phyloP scores from a whole-genome alignment of 1,284 basidiomycete species.

The Sporisorium scitamineum region DNA sequence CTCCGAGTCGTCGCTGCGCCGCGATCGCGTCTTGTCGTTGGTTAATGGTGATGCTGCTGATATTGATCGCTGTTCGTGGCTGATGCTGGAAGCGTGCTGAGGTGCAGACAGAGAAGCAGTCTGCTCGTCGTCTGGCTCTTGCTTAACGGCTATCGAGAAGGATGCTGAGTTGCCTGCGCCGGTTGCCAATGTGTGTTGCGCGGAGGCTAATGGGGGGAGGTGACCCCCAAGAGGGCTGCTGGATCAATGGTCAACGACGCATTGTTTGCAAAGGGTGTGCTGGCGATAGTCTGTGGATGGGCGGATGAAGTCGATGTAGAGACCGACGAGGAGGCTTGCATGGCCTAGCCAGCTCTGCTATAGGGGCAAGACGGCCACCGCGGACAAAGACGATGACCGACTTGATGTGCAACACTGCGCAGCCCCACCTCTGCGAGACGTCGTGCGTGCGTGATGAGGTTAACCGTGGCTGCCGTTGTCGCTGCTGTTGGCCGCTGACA shows the following conservation, averaged over 20 bases:
- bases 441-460: not conserved
- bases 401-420: not conserved
- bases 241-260: constrained; percentile 41
- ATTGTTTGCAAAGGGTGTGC: constrained; percentile 14
- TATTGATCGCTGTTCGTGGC: constrained; percentile 3
- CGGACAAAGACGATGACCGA: not conserved
- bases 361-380: not conserved
- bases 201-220: not conserved
- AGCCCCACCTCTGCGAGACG: not conserved
- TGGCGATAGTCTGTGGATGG: constrained; percentile 3
- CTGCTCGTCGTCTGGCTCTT: constrained; percentile 36
- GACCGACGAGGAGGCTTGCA: constrained; percentile 38
- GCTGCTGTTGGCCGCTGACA: not conserved
- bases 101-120: not conserved
- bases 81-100: not conserved
- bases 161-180: not conserved
- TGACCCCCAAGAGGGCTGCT: constrained; percentile 19
- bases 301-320: constrained; percentile 15
- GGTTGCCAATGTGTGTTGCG: constrained; percentile 9
- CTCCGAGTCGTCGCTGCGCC: not conserved
- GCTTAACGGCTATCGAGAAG: constrained; percentile 31
- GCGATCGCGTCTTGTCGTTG: not conserved
- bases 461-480: too few species aligned
- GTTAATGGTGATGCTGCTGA: not conserved
- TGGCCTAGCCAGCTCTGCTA: constrained; percentile 18